Base-by-base conservation (phyloP, 768 basidiomycete species). In the Russula brevipes region DNA sequence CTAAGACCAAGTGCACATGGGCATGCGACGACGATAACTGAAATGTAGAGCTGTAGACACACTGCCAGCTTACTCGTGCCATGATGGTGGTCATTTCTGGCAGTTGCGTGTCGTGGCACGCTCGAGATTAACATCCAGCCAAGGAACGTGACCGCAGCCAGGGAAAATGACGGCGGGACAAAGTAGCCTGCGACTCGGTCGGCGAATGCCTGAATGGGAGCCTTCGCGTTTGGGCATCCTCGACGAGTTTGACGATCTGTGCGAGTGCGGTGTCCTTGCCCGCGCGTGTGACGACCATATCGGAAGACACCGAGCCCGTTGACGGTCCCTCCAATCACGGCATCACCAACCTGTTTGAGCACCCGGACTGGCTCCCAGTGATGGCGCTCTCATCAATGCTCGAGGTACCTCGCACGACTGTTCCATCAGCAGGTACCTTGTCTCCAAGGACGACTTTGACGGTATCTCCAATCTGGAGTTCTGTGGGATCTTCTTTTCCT, bases 201-300 rank as follows among this genome's bases (percentile, higher is more conserved):
- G 4, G 94, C 94, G 74, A 98, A 97, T 4, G 90, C 91, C 72
- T 99, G 97, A 66, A 99, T 98, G 10, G 97, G 97, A 2, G 97
- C 96, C 73, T 98, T 98, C 61, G 88, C 3, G 95, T 98, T 76
- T 98, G 97, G 1, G 97, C 97, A 46, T 98, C 94, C 72, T 98
- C 95, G 66, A 99, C 97, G 58, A 98, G 86, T 69, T 86, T 86
- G 63, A 98, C 96, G 66, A 99, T 98, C 76, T 98, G 97, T 4
- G 94, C 84, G 10, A 99, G 82, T 0, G 97, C 94, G 0, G 97
- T 98, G 72, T 99, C 94, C 70, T 93, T 90, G 44, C 97, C 97
- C 4, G 97, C 94, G 12, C 94, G 89, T 1, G 91, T 94, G 69
- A 99, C 94, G 38, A 87, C 75, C 88, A 99, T 94, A 72, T 98